Conservation (phyloP, 2,329 filamentous ascomycete species). For the Thelonectria olida region DNA sequence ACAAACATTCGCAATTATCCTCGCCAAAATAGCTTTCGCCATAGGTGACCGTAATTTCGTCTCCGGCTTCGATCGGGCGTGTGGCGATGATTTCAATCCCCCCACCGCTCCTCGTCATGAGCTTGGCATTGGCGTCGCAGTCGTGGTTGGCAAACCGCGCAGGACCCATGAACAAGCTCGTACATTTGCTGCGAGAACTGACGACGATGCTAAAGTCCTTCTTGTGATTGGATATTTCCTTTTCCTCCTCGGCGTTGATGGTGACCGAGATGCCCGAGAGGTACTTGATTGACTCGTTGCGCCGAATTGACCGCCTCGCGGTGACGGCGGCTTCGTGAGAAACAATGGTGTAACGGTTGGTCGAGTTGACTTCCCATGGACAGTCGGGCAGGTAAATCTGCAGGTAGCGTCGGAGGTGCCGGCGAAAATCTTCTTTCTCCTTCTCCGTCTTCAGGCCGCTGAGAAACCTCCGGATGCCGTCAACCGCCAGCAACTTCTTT, state of each 20-base stretch:
- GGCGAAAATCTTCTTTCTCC: constrained; percentile 86
- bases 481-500: constrained; percentile 74
- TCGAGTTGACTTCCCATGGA: constrained; percentile 89
- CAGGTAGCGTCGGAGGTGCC: constrained; percentile 89
- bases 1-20: constrained; percentile 94
- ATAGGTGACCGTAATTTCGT: constrained; percentile 97
- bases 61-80: constrained; percentile 82
- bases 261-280: constrained; percentile 90
- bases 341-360: constrained; percentile 93
- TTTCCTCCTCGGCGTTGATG: constrained; percentile 92
- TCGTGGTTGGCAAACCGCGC: constrained; percentile 98
- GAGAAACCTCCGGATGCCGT: constrained; percentile 78
- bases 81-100: constrained; percentile 92
- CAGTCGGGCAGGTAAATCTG: constrained; percentile 94
- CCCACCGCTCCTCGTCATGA: constrained; percentile 83
- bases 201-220: constrained; percentile 98
- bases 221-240: constrained; percentile 79
- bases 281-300: constrained; percentile 89
- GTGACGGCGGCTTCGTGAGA: constrained; percentile 89
- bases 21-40: constrained; percentile 96
- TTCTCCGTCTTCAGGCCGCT: constrained; percentile 74
- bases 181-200: constrained; percentile 88
- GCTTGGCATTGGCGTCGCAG: constrained; percentile 88
- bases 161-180: constrained; percentile 92
- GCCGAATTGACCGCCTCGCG: constrained; percentile 80